phyloP scores from a whole-genome alignment of 257 asterid species.

The Solanum microdontum region DNA sequence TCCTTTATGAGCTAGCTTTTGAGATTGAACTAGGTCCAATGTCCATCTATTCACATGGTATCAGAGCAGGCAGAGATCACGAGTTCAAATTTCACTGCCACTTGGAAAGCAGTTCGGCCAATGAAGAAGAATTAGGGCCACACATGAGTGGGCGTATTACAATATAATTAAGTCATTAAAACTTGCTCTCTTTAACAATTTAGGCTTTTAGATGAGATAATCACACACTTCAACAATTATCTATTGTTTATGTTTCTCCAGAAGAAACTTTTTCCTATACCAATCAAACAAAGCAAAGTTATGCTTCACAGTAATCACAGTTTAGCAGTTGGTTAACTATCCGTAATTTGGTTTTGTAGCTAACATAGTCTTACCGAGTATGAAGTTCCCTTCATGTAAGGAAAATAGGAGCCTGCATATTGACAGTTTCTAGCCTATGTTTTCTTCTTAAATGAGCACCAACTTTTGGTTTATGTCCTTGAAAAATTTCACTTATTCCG shows the following conservation, averaged over 20 bases:
- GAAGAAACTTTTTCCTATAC: background rate
- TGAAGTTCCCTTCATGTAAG: background rate
- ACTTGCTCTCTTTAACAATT: background rate
- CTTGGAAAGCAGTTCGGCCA: background rate
- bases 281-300: background rate
- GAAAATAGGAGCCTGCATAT: background rate
- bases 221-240: too few relatives aligned
- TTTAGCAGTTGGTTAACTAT: background rate
- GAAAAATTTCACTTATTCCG: background rate
- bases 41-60: background rate
- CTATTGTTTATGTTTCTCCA: background rate
- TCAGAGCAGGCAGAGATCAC: background rate
- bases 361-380: background rate
- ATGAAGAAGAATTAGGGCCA: background rate
- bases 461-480: background rate
- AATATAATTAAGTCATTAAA: background rate
- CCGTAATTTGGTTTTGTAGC: background rate
- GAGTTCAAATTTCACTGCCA: background rate
- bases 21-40: background rate
- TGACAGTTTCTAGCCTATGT: background rate
- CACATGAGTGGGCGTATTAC: background rate
- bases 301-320: background rate
- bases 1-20: background rate
- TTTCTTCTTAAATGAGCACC: background rate
- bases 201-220: background rate